These are phyloP conservation scores for Syzygium aqueum DNA, from an alignment of 345 rosid genomes.

Conservation along the genomic window DNA sequence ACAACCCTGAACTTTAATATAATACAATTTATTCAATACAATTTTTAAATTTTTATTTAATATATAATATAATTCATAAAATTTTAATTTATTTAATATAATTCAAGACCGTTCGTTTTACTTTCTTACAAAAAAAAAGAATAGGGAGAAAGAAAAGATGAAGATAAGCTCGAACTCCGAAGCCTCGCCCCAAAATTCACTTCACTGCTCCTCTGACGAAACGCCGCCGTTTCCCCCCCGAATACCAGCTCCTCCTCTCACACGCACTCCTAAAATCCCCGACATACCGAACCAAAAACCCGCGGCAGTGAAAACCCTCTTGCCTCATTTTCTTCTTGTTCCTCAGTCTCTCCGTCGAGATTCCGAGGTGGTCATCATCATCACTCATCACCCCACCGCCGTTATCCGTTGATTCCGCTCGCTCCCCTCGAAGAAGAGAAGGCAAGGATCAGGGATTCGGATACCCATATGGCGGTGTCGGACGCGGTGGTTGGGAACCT, in stretches of 20 bases:
- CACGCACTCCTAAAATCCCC: not conserved
- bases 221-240: not conserved
- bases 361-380: not conserved
- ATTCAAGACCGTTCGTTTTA: no score
- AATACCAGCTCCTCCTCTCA: not conserved
- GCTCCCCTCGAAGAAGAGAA: not conserved
- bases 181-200: not conserved
- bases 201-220: not conserved
- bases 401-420: not conserved
- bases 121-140: no score
- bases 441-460: not conserved
- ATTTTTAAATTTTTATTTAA: no score
- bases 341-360: not conserved
- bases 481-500: conserved; percentile 79
- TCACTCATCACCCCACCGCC: not conserved
- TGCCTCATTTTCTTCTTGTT: not conserved
- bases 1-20: no score
- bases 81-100: no score
- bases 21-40: no score
- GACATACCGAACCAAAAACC: not conserved
- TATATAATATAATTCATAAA: no score
- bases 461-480: conserved; percentile 51
- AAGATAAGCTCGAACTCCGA: not conserved
- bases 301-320: not conserved
- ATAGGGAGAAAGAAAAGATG: not conserved